Evolutionary conservation across 192 early-diverging fungal species (phyloP), one percentile per base, ranked within the genome.

Genomic region (Entomortierella chlamydospora): DNA sequence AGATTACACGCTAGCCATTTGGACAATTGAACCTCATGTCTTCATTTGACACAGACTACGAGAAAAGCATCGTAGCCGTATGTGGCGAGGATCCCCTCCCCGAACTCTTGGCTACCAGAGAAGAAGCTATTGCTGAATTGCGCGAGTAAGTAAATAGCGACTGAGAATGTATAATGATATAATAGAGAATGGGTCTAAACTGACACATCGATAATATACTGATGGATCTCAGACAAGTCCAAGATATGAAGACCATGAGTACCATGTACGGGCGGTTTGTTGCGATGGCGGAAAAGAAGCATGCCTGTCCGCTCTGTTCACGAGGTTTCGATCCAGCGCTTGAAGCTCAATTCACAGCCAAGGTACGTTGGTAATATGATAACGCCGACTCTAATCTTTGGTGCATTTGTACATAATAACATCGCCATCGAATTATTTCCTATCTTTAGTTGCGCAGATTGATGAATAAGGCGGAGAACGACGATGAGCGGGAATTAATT

Each of bases 291-390:
- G 73, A 94, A 57, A 81, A 77, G 17, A 84, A 82, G 42, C 87
- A 92, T 37, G 76, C 85, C 28, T 98, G 97, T 59, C 94, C 96
- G 12, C 84, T 98, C 8, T 98, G 97, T 74, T 80, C 80, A 18
- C 90, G 94, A n/a, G 83, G 81, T 0, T 98, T 96, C 82, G 79
- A 77, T n/a, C 65, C 61, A 41, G 76, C 86, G 15, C 61, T 81
- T 10, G 93, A 90, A 50, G 51, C 82, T 20, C 55, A 49, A 73
- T 87, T 73, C 17, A 83, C 18, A 11, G 67, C 64, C 52, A 81
- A 69, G 83, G 82, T 78, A 68, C 11, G 5, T 33, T 56, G 26
- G 42, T 23, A 59, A 56, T 43, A 12, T 23, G 28, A 54, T 10
- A 15, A n/a, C n/a, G n/a, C n/a, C n/a, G n/a, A n/a, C n/a, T n/a